Percentiles rank a stretch among this genome's conserved stretches.
Conservation (phyloP, 768 basidiomycete species). For the Calocera cornea region DNA sequence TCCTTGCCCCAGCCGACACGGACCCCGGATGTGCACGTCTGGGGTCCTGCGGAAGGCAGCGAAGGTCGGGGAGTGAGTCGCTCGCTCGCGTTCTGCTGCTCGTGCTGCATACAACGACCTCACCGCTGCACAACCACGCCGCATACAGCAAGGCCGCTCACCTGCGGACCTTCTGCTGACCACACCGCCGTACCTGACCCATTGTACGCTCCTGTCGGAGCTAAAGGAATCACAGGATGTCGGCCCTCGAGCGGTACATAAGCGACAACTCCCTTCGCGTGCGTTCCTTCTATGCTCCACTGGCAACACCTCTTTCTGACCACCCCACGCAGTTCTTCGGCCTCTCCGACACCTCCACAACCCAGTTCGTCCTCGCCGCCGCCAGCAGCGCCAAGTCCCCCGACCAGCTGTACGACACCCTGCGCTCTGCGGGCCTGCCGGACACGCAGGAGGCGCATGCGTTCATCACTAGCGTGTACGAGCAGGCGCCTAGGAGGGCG, state of each 20-base stretch:
- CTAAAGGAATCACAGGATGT: neutral
- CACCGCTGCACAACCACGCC: too few relatives aligned
- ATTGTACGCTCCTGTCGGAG: too few relatives aligned
- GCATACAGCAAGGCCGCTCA: too few relatives aligned
- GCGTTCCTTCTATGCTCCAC: conserved; percentile 2
- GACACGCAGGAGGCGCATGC: conserved; percentile 64
- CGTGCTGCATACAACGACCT: too few relatives aligned
- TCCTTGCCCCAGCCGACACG: too few relatives aligned
- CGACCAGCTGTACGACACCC: conserved; percentile 59
- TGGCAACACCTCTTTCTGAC: neutral
- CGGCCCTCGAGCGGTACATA: conserved; percentile 20
- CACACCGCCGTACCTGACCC: too few relatives aligned
- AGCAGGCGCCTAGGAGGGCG: conserved; percentile 46
- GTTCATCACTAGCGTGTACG: conserved; percentile 67
- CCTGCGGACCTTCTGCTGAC: too few relatives aligned
- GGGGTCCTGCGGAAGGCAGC: too few relatives aligned
- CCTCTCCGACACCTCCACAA: conserved; percentile 66
- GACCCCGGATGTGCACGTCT: too few relatives aligned
- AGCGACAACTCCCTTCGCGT: conserved; percentile 26
- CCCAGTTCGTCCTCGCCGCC: conserved; percentile 78
- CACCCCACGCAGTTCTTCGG: conserved; percentile 55
- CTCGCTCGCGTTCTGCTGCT: too few relatives aligned
- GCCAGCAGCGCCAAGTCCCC: conserved; percentile 76
- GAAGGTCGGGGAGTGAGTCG: too few relatives aligned
- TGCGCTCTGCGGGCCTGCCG: conserved; percentile 67